phyloP scores from a whole-genome alignment of 805 yeast species.

The Monosporozyma solicola region DNA sequence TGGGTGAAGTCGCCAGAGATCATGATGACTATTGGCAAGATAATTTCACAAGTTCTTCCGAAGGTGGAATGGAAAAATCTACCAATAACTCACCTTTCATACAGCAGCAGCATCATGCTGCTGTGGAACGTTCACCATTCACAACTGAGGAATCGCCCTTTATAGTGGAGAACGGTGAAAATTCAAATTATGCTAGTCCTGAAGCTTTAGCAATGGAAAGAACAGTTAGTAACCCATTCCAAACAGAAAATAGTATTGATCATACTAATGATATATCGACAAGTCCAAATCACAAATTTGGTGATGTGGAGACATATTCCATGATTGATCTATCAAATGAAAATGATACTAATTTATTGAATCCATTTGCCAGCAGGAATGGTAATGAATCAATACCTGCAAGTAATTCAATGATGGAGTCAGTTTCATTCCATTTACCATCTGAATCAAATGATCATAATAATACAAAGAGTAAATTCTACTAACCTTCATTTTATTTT shows the following conservation, averaged over 20 bases:
- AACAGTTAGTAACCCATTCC: neutral
- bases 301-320: neutral
- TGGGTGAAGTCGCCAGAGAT: constrained; percentile 76
- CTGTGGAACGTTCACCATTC: neutral
- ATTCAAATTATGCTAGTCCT: neutral
- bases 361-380: neutral
- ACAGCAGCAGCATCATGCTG: neutral
- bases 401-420: constrained; percentile 1
- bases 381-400: neutral
- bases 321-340: neutral
- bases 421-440: neutral
- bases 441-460: neutral
- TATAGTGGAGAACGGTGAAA: neutral
- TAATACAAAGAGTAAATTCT: neutral
- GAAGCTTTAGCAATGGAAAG: neutral
- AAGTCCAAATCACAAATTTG: neutral
- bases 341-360: neutral
- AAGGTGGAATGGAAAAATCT: neutral
- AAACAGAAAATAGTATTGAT: neutral
- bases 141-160: neutral
- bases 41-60: neutral
- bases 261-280: neutral
- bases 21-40: constrained; percentile 57
- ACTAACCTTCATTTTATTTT: neutral
- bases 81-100: neutral